Base-by-base conservation (phyloP, 2,329 filamentous ascomycete genomes). In the Hymenoscyphus salicellus region DNA sequence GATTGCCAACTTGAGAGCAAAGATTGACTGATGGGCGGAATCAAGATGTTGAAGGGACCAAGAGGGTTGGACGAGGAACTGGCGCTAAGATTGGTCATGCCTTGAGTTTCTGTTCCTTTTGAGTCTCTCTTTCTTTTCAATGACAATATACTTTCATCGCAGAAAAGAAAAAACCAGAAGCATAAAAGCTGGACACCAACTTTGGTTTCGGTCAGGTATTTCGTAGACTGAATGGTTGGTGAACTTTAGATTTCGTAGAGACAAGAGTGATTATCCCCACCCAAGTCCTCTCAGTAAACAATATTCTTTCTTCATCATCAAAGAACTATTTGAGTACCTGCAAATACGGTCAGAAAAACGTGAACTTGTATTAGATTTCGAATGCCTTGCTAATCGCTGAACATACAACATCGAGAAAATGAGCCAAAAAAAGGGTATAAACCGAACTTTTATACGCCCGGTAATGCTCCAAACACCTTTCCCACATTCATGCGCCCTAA, bases 341-440 rank as follows among this genome's bases (percentile, higher is more conserved):
- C 41, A 30, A 38, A 60, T 30, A 8, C 23, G 58, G 58, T 60
- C 58, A 60, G 58, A 60, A 49, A 43, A 38, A 14, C n/a, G 26
- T 60, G 20, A 49, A 49, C 41, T 60, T 60, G 33, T 60, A 49
- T 33, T 60, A 49, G 11, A 49, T 20, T 30, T 46, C 36, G 56
- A 36, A 32, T 49, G 36, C 32, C 33, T 38, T 41, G 23, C 23
- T 60, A 52, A 52, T 14, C 46, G 46, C 46, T 52, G 46, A 26
- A 26, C 14, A 26, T 14, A 23, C 10, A 7, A 20, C n/a, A 17
- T 16, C 43, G 30, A n/a, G 14, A 55, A 60, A 55, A 49, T 60
- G 59, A 61, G 59, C 46, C 59, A 55, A 61, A 55, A 41, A 17
- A 38, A 14, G 58, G 52, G 52, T 64, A 64, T 64, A 30, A 52